Percentiles rank a stretch among this genome's conserved stretches.
These are phyloP conservation scores for Sarcodon aspratus DNA, from an alignment of 768 basidiomycete species.

Conservation along the genomic window DNA sequence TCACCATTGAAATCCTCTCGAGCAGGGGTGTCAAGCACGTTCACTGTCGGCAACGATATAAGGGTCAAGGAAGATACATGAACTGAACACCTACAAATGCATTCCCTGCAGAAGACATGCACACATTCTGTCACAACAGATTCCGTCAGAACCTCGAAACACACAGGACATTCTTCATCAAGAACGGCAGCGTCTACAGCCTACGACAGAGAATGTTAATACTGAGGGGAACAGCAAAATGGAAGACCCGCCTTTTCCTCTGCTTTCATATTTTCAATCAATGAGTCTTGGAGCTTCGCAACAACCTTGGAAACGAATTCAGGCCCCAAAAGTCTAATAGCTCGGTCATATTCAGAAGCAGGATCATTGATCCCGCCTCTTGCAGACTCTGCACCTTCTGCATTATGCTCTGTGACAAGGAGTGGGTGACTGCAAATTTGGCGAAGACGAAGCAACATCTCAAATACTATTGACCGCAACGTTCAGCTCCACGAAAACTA, in stretches of 20 bases:
- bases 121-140: constrained; percentile 46
- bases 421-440: constrained; percentile 62
- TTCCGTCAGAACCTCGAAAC: constrained; percentile 44
- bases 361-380: constrained; percentile 32
- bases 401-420: constrained; percentile 45
- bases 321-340: constrained; percentile 5
- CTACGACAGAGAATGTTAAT: constrained; percentile 15
- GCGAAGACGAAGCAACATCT: constrained; percentile 41
- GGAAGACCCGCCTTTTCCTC: constrained; percentile 37
- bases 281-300: constrained; percentile 29
- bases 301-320: constrained; percentile 43
- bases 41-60: constrained; percentile 15
- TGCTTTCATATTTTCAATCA: constrained; percentile 31
- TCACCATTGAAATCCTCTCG: constrained; percentile 24
- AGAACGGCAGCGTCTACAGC: constrained; percentile 36
- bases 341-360: constrained; percentile 30
- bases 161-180: constrained; percentile 51
- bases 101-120: constrained; percentile 54
- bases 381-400: constrained; percentile 39
- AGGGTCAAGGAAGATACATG: background rate
- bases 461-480: constrained; percentile 23
- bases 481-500: background rate
- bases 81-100: constrained; percentile 29
- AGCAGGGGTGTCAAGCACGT: constrained; percentile 29
- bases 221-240: background rate